These are phyloP conservation scores for Mycena chlorophos DNA, from an alignment of 768 basidiomycete genomes.

Conservation along the genomic window DNA sequence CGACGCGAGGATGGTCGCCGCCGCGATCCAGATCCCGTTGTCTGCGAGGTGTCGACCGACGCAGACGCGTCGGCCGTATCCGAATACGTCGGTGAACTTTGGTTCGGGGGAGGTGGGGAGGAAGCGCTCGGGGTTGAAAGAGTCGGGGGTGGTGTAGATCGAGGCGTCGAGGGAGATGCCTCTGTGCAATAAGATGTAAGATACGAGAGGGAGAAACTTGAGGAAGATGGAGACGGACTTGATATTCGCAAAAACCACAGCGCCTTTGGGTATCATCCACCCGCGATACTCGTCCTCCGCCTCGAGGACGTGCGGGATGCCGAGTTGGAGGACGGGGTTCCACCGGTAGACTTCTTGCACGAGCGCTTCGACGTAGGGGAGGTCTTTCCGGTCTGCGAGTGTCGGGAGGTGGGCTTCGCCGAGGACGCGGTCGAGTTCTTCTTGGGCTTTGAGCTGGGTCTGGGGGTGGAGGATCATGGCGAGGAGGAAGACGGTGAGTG, in stretches of 20 bases:
- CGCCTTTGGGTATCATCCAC: neutral
- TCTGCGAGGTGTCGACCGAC: conserved; percentile 50
- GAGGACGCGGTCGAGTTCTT: conserved; percentile 32
- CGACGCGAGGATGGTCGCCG: conserved; percentile 47
- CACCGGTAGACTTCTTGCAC: conserved; percentile 22
- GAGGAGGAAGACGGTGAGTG: conserved; percentile 30
- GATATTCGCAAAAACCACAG: neutral
- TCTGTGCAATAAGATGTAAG: conserved; percentile 14
- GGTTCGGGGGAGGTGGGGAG: conserved; percentile 17
- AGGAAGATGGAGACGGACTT: neutral
- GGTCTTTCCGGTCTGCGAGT: conserved; percentile 24
- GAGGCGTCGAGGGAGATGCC: conserved; percentile 29
- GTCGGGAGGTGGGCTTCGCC: conserved; percentile 29
- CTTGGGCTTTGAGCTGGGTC: conserved; percentile 30
- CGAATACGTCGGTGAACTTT: conserved; percentile 10
- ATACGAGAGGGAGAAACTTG: neutral
- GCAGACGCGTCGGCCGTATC: conserved; percentile 35
- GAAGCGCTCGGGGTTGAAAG: conserved; percentile 30
- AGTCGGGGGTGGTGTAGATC: conserved; percentile 28
- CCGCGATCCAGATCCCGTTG: conserved; percentile 46
- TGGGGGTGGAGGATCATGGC: conserved; percentile 35
- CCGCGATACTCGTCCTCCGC: neutral
- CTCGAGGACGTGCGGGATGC: neutral
- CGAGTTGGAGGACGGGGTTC: neutral
- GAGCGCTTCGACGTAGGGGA: conserved; percentile 28